A percentile compares a stretch with the other conserved stretches of the same genome.
These are phyloP conservation scores for Isoetes taiwanensis DNA, from an alignment of 75 land plant genomes.

Conservation along the genomic window DNA sequence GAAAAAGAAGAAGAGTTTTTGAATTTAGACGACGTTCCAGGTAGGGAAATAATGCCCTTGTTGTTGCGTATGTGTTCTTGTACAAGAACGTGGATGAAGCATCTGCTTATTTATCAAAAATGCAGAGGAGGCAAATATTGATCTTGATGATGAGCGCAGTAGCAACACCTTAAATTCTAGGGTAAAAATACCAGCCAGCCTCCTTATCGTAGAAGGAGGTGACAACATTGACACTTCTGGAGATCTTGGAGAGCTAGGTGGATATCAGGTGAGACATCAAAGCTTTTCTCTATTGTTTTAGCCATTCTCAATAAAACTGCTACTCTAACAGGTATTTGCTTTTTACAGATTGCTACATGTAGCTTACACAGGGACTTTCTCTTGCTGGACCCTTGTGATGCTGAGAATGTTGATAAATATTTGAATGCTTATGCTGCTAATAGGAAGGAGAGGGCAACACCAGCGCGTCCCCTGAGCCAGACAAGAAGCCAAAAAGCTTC, in stretches of 20 bases:
- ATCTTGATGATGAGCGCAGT: slow-evolving; percentile 23
- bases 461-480: slow-evolving; percentile 19
- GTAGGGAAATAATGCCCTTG: slow-evolving; percentile 14
- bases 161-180: slow-evolving; percentile 12
- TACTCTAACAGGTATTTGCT: not conserved
- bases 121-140: slow-evolving; percentile 61
- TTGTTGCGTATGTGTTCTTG: not conserved
- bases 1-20: slow-evolving; percentile 47
- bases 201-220: slow-evolving; percentile 80
- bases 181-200: slow-evolving; percentile 47
- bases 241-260: slow-evolving; percentile 56
- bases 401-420: slow-evolving; percentile 45
- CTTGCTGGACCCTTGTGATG: slow-evolving; percentile 78
- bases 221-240: slow-evolving; percentile 50
- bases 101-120: not conserved
- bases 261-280: slow-evolving; percentile 50
- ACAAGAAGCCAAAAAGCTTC: slow-evolving; percentile 14
- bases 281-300: not conserved
- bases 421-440: slow-evolving; percentile 11
- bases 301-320: not conserved
- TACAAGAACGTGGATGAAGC: not conserved
- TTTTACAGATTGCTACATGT: slow-evolving; percentile 64
- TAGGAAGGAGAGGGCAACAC: slow-evolving; percentile 5
- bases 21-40: slow-evolving; percentile 57
- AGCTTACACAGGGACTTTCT: slow-evolving; percentile 69